Base-by-base conservation (phyloP, 495 filamentous ascomycete species). In the Cryomyces minteri region DNA sequence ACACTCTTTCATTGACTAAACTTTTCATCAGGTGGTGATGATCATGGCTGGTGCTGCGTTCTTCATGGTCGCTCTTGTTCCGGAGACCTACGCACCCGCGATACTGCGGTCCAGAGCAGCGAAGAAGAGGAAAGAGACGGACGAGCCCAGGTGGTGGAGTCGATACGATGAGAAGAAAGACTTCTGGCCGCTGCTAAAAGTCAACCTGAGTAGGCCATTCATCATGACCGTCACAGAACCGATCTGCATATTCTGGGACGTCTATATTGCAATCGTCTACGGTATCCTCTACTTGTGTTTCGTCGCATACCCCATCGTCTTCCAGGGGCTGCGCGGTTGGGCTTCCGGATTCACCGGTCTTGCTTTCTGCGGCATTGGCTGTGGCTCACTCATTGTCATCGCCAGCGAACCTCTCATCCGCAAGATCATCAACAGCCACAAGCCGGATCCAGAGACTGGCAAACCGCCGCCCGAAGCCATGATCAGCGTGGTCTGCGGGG, bases 211-310 rank as follows among this genome's bases (percentile, higher is more conserved):
- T 33, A 67, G 87, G 4, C 87, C 87, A 0, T 81, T 92, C 48
- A 64, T 81, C 3, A 79, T 94, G 64, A 69, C 76, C 28, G 72
- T 81, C 41, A 85, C 77, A 0, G 87, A 94, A 47, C 87, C 87
- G 0, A 90, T 94, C 46, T 76, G 70, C 48, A 73, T 77, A 55
- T 88, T 88, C 56, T 88, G 84, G 73, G 79, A 88, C 55, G 52
- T 79, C 39, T 82, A 82, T 50, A 73, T 82, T 45, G 73, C 74
- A 18, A 60, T 84, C 40, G 60, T 74, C 32, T 74, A 74, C 46
- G 62, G 50, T 11, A 84, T 87, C 43, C 67, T 93, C 0, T 92
- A 92, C 57, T 71, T 92, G 32, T 87, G 84, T 62, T 94, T 95
- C 62, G 77, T 84, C 31, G 83, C 83, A 25, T 79, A 77, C 52